Evolutionary conservation across 352 stramenopile genomes (phyloP).

Genomic region (Phytophthora fragariaefolia): DNA sequence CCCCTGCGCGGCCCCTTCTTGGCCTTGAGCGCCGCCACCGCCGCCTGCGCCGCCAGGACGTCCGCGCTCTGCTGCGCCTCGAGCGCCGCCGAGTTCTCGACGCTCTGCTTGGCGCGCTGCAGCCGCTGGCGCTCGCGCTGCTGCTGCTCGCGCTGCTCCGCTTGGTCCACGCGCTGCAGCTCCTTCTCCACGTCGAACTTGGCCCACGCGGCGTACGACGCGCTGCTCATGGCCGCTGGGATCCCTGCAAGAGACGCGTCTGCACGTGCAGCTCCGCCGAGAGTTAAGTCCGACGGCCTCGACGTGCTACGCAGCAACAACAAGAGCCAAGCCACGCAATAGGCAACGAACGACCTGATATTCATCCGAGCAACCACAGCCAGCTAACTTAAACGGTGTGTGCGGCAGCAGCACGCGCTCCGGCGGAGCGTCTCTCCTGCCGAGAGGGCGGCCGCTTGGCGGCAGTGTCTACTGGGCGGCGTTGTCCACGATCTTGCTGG

Average conservation of each 20-base stretch:
- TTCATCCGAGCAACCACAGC: constrained; percentile 48
- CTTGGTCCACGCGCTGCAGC: constrained; percentile 57
- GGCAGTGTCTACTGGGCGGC: constrained; percentile 38
- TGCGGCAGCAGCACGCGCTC: background rate
- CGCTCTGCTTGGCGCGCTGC: constrained; percentile 48
- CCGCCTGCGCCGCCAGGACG: constrained; percentile 65
- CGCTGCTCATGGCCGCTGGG: constrained; percentile 36
- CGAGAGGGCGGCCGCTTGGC: too few relatives aligned
- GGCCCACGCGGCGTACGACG: constrained; percentile 65
- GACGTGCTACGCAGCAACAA: too few relatives aligned
- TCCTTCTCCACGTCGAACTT: constrained; percentile 76
- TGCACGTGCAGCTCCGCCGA: too few relatives aligned
- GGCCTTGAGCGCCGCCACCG: constrained; percentile 70
- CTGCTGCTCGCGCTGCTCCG: constrained; percentile 40
- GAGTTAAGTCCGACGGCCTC: too few relatives aligned
- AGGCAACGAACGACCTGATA: constrained; percentile 34
- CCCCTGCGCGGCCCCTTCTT: constrained; percentile 33
- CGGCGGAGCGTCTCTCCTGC: too few relatives aligned
- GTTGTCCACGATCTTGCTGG: constrained; percentile 78
- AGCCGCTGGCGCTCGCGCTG: constrained; percentile 42
- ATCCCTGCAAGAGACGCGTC: constrained; percentile 8
- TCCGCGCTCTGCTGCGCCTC: constrained; percentile 62
- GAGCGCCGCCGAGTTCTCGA: constrained; percentile 53
- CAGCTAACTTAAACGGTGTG: constrained; percentile 55
- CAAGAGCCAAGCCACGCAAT: constrained; percentile 20